Percentiles rank a stretch among this genome's conserved stretches.
Conservation (phyloP, 192 early-diverging fungal species). For the Pecoramyces ruminantium region DNA sequence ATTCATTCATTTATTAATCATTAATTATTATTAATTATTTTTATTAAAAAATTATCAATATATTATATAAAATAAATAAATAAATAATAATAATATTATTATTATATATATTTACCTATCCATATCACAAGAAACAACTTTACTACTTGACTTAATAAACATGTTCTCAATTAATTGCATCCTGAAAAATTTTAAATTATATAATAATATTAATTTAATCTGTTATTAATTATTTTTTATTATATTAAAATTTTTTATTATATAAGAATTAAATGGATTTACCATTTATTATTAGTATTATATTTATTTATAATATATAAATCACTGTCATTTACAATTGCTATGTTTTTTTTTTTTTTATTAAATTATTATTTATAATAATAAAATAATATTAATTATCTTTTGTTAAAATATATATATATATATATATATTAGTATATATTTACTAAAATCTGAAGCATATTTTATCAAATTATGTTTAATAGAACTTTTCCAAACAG, state of each 20-base stretch:
- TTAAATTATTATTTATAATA: too few relatives aligned
- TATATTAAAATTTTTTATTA: neutral
- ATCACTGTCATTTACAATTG: neutral
- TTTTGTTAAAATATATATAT: too few relatives aligned
- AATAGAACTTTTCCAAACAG: neutral
- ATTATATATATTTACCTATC: neutral
- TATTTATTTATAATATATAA: neutral
- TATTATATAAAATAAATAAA: too few relatives aligned
- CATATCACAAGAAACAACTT: neutral
- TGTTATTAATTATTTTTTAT: neutral
- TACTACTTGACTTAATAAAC: neutral
- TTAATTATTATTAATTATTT: too few relatives aligned
- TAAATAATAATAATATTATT: too few relatives aligned
- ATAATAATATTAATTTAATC: too few relatives aligned
- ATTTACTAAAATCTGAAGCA: neutral
- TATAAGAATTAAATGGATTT: neutral
- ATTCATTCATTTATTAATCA: too few relatives aligned
- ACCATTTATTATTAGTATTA: neutral
- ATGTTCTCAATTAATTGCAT: neutral
- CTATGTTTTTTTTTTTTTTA: too few relatives aligned
- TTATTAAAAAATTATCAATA: too few relatives aligned
- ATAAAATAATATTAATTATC: too few relatives aligned
- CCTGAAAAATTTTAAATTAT: neutral
- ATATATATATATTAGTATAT: neutral
- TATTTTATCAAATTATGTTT: neutral